Base-by-base conservation (phyloP, 2,329 filamentous ascomycete species). In the Colletotrichum chlorophyti region DNA sequence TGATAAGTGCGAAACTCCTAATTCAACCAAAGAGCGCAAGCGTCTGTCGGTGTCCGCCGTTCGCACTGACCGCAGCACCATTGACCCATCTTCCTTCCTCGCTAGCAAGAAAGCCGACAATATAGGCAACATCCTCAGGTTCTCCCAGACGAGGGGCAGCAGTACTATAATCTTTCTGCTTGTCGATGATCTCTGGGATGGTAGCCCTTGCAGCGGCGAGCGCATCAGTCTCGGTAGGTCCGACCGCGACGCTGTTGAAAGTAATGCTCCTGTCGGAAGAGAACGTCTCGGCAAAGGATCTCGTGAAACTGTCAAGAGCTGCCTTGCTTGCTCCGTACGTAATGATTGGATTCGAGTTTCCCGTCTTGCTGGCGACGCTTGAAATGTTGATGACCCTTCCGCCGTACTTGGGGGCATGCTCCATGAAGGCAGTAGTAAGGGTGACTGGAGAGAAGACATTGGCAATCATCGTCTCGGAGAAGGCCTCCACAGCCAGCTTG, bases 321-420 rank as follows among this genome's bases (percentile, higher is more conserved):
- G 70, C 72, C 48, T 75, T 75, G 0, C 69, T 71, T 3, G 70
- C 65, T 0, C 62, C 69, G 23, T 76, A 75, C 1, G 34, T 54
- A 4, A 49, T 41, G 6, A 41, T 17, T 0, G 35, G 27, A 6
- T 48, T 29, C 5, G 45, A 5, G 2, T 54, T 54, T n/a, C 42
- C 32, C 5, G 12, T 11, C 12, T 17, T 49, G 15, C 15, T 21
- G 1, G 31, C 32, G 1, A 57, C n/a, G 23, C 53, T 57, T 2
- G 53, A 51, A 1, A 57, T 37, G 14, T 52, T 57, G 29, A 57
- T 52, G 5, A 52, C 47, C 2, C 53, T 46, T 8, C 38, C 53
- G 6, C 53, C 53, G 0, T 50, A 41, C 1, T 67, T 53, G 0
- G 50, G 41, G 1, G 74, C 59, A 29, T 73, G 60, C 1, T 68